Evolutionary conservation across 164 flowering plant genomes (phyloP), one percentile per base, ranked within the genome.

Genomic region (Paratinospora sagittata): DNA sequence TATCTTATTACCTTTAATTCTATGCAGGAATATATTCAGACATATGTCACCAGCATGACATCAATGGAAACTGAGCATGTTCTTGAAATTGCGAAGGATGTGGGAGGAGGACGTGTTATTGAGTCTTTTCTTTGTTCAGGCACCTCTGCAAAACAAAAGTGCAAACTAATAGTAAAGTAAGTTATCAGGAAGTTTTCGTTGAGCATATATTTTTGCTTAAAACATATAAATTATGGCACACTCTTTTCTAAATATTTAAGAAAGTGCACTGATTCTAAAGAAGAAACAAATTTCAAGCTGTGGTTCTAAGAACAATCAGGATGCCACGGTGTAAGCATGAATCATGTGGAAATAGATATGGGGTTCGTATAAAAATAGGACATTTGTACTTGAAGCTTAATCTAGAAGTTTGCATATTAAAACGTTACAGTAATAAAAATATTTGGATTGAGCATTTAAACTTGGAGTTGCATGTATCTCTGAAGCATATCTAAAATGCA

Each of bases 51-150:
- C 45, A 92, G 98, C 75, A 77, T 94, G 69, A 75, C 82, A 74
- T 85, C 89, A 49, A 77, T 94, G 86, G 92, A 94, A 73, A 77
- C 81, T 23, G 82, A 76, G 26, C 85, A 84, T 57, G 80, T 85
- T 64, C 81, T 90, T 81, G 85, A 94, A 79, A 72, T 80, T 12
- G 89, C 89, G 66, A 90, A 85, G 81, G 92, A 94, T 79, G 71
- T 86, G 17, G 81, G 88, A 9, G 98, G 97, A 58, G 84, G 93
- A 26, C 86, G 92, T 52, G 96, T 87, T 63, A 66, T 94, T 72
- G 98, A 94, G 82, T 86, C 95, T 65, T 94, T 90, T 79, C 88
- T 94, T 72, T 78, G 60, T 77, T 92, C 97, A 67, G 78, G 79
- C 75, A 87, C 82, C 71, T 80, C 92, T 68, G 77, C 62, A 10